Evolutionary conservation across 2,329 filamentous ascomycete species (phyloP).

Genomic region (Trichoderma sp.): DNA sequence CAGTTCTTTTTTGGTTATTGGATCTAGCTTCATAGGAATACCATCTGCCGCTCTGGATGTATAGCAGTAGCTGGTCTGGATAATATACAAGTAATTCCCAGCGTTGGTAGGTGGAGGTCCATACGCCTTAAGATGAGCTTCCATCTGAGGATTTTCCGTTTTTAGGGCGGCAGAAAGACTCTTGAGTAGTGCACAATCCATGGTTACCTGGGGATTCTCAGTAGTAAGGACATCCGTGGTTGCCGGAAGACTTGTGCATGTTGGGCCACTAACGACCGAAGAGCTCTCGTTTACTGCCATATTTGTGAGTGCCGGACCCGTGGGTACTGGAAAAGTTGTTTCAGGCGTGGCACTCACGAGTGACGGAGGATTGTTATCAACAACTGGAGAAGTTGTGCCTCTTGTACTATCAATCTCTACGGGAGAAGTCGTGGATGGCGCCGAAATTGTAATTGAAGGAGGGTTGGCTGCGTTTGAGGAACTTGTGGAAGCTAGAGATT

Average conservation of each 20-base stretch:
- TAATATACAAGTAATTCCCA: not conserved
- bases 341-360: not conserved
- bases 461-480: too few species aligned
- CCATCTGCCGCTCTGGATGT: not conserved
- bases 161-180: not conserved
- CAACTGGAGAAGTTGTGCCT: not conserved
- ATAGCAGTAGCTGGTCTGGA: not conserved
- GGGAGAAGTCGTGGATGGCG: not conserved
- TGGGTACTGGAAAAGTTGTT: not conserved
- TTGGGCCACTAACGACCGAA: not conserved
- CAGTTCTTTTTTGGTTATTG: not conserved
- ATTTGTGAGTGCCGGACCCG: not conserved
- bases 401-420: not conserved
- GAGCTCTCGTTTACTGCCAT: not conserved
- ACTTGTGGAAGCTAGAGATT: not conserved
- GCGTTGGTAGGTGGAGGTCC: not conserved
- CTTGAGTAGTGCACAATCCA: not conserved
- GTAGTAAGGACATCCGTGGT: not conserved
- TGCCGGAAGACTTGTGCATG: not conserved
- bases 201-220: not conserved
- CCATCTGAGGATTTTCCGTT: not conserved
- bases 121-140: not conserved
- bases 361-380: not conserved
- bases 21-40: not conserved
- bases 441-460: not conserved